phyloP scores from a whole-genome alignment of 352 stramenopile species.

The Blastocystis sp. region DNA sequence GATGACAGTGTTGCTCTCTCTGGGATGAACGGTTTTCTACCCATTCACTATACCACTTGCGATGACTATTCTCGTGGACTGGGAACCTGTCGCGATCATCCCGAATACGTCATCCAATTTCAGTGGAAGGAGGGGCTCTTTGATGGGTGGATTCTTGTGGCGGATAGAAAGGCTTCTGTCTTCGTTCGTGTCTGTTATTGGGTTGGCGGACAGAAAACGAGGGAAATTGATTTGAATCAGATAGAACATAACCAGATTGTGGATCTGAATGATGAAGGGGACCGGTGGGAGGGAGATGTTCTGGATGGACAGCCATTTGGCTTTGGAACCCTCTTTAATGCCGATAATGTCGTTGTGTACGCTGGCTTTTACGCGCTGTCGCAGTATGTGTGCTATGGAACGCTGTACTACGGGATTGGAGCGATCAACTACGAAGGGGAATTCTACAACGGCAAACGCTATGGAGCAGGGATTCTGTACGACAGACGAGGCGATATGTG shows the following conservation, averaged over 20 bases:
- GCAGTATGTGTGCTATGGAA: neutral
- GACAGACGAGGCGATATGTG: neutral
- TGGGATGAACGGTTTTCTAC: neutral
- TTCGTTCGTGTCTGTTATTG: neutral
- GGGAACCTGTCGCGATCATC: neutral
- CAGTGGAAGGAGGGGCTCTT: constrained; percentile 11
- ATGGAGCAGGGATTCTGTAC: constrained; percentile 14
- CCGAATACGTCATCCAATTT: neutral
- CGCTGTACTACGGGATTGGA: neutral
- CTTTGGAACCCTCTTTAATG: constrained; percentile 11
- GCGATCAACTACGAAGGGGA: neutral
- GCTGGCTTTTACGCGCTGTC: neutral
- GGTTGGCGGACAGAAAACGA: neutral
- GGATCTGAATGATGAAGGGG: constrained; percentile 5
- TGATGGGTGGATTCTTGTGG: neutral
- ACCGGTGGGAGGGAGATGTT: neutral
- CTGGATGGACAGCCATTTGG: constrained; percentile 18
- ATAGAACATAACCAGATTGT: neutral
- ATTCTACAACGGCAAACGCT: constrained; percentile 1
- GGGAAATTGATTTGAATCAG: neutral
- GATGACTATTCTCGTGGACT: neutral
- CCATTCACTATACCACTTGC: neutral
- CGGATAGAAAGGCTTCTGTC: neutral
- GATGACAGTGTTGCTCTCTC: neutral
- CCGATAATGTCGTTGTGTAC: neutral